phyloP scores from a whole-genome alignment of 208 protist genomes.

The Trichomonas vaginalis region DNA sequence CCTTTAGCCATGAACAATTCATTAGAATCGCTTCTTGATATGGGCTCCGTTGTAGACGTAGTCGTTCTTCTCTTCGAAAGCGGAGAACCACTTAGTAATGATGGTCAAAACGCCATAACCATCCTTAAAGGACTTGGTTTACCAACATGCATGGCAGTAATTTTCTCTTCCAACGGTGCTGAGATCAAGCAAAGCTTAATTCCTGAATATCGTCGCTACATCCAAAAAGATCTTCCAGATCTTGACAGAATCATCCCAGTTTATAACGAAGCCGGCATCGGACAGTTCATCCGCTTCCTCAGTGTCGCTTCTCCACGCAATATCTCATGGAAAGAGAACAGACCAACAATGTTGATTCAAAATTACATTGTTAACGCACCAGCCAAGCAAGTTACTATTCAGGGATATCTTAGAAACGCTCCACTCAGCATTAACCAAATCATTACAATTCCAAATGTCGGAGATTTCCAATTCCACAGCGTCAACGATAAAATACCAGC shows the following conservation, averaged over 20 bases:
- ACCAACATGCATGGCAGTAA: neutral
- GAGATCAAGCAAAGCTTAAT: neutral
- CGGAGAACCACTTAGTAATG: neutral
- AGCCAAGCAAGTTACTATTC: neutral
- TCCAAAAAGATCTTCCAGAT: slow-evolving; percentile 4
- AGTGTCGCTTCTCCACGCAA: neutral
- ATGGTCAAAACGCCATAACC: neutral
- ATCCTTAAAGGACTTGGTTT: neutral
- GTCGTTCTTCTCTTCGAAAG: neutral
- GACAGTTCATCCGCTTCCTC: neutral
- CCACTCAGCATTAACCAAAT: neutral
- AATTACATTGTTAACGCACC: neutral
- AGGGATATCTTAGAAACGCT: neutral
- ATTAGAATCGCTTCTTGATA: neutral
- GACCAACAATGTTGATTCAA: slow-evolving; percentile 9
- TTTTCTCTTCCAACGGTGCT: neutral
- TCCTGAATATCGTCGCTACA: neutral
- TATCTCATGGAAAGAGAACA: neutral
- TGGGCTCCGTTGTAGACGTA: neutral
- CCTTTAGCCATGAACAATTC: neutral
- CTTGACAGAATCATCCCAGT: neutral
- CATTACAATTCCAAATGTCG: neutral
- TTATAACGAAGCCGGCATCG: neutral
- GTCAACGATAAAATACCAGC: neutral
- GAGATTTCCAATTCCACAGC: neutral